Percentiles rank a stretch among this genome's conserved stretches.
phyloP scores from a whole-genome alignment of 768 basidiomycete genomes.

The Russula sp. region DNA sequence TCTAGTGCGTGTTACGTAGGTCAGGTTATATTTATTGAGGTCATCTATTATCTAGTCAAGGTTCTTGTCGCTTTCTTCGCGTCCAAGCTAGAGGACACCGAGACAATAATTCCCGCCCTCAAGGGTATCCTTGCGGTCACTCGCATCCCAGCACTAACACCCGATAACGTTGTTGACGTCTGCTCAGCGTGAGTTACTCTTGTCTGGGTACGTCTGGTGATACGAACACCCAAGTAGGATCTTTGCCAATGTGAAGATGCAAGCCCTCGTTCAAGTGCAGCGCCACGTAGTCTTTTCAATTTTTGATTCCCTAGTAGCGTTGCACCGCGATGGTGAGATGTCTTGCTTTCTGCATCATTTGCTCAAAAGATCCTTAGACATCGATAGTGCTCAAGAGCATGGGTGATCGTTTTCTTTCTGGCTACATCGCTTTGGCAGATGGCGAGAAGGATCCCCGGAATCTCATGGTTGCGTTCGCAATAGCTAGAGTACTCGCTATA shows the following conservation, averaged over 20 bases:
- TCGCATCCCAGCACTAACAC: slow-evolving; percentile 53
- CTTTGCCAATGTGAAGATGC: slow-evolving; percentile 75
- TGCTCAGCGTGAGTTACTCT: slow-evolving; percentile 49
- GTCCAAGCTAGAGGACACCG: slow-evolving; percentile 80
- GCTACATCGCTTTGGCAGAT: slow-evolving; percentile 77
- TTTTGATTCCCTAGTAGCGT: slow-evolving; percentile 69
- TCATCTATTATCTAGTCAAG: slow-evolving; percentile 49
- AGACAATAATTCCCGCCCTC: slow-evolving; percentile 78
- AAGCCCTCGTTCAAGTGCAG: slow-evolving; percentile 71
- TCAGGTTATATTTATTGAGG: background rate
- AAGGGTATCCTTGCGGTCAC: slow-evolving; percentile 67
- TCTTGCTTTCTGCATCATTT: background rate
- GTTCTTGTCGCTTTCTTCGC: slow-evolving; percentile 80
- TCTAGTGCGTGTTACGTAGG: slow-evolving; percentile 49
- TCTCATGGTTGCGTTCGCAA: slow-evolving; percentile 81
- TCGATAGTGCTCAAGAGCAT: slow-evolving; percentile 59
- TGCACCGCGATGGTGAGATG: slow-evolving; percentile 48
- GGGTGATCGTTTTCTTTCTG: slow-evolving; percentile 64
- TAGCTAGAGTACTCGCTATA: slow-evolving; percentile 76
- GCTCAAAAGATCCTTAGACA: slow-evolving; percentile 12
- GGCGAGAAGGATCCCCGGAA: slow-evolving; percentile 98
- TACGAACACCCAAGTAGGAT: slow-evolving; percentile 41
- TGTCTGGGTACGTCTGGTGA: background rate
- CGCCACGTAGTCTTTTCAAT: slow-evolving; percentile 78
- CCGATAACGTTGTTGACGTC: slow-evolving; percentile 57